These are phyloP conservation scores for Suhomyces pyralidae DNA, from an alignment of 805 yeast genomes.

Conservation along the genomic window DNA sequence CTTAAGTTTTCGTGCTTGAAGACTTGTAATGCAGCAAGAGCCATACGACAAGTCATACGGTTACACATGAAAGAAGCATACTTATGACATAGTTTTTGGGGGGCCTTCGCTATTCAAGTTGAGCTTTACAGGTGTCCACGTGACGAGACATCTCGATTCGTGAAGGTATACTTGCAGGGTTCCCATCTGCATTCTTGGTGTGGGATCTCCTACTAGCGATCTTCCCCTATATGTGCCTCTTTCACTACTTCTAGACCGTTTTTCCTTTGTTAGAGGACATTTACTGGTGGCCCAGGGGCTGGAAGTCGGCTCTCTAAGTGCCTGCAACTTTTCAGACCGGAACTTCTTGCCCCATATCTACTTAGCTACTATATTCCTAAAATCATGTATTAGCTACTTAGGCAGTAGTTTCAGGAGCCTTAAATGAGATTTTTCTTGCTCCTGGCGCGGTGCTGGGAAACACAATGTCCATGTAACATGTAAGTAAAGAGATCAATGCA, in stretches of 20 bases:
- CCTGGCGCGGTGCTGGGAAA: slow-evolving; percentile 36
- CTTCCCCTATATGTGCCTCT: not conserved
- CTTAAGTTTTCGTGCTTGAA: too few relatives aligned
- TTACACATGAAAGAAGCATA: too few relatives aligned
- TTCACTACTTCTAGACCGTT: not conserved
- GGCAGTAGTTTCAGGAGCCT: slow-evolving; percentile 20
- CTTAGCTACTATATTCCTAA: not conserved
- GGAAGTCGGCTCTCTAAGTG: not conserved
- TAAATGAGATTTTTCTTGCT: slow-evolving; percentile 20
- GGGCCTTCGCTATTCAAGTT: too few relatives aligned
- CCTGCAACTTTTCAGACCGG: not conserved
- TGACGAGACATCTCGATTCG: too few relatives aligned
- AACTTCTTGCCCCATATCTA: not conserved
- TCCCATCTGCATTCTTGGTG: not conserved
- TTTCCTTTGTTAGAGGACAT: not conserved
- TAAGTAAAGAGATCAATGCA: slow-evolving; percentile 45
- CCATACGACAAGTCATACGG: too few relatives aligned
- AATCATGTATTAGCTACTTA: slow-evolving; percentile 1
- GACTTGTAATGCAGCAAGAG: too few relatives aligned
- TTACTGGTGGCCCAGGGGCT: not conserved
- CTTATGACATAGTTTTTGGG: too few relatives aligned
- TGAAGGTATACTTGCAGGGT: too few relatives aligned
- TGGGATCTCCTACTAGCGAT: not conserved
- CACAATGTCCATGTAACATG: slow-evolving; percentile 54
- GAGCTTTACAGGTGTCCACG: too few relatives aligned